Base-by-base conservation (phyloP, 768 basidiomycete species). In the Macrocybe gigantea region DNA sequence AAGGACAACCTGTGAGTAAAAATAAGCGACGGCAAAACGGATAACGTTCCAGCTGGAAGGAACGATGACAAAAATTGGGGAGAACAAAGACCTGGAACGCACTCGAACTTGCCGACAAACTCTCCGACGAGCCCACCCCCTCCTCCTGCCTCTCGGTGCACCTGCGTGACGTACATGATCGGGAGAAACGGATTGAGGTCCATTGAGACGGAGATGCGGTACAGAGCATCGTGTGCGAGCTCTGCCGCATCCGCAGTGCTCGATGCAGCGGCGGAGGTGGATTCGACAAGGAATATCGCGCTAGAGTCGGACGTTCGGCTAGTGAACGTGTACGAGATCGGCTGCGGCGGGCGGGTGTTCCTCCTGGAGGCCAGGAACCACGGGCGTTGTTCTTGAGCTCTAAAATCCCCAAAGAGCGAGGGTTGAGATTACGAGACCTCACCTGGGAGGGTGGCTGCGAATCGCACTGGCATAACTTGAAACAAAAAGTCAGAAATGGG, bases 141-240 rank as follows among this genome's bases (percentile, higher is more conserved):
- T 11, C 59, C 55, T 9, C 49, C 49, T 12, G 53, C 58, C 7
- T 59, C 56, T 6, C 68, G 56, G 35, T 59, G 55, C 3, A 77
- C 60, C 12, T 62, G 62, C 1, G 75, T 77, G 10, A 69, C 55
- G 48, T 72, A 73, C 1, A 71, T 72, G 2, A 76, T 54, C 7
- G 74, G 74, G 1, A 71, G 60, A 44, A 76, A 73, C 2, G 74
- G 75, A 48, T 72, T 70, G 12, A 76, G 62, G 48, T 75, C 70
- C 31, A 77, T 61, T 5, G 64, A 55, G 1, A 71, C 70, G 5
- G 68, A 60, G 33, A 77, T 68, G n/a, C 66, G 65, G 47, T 74
- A 75, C 11, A 71, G 44, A 1, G 73, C 70, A 33, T 36, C 39
- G 5, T 15, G 45, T 15, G 13, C 5, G 40, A n/a, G n/a, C n/a